These are phyloP conservation scores for Theileria annulata DNA, from an alignment of 169 alveolate species.

Conservation along the genomic window DNA sequence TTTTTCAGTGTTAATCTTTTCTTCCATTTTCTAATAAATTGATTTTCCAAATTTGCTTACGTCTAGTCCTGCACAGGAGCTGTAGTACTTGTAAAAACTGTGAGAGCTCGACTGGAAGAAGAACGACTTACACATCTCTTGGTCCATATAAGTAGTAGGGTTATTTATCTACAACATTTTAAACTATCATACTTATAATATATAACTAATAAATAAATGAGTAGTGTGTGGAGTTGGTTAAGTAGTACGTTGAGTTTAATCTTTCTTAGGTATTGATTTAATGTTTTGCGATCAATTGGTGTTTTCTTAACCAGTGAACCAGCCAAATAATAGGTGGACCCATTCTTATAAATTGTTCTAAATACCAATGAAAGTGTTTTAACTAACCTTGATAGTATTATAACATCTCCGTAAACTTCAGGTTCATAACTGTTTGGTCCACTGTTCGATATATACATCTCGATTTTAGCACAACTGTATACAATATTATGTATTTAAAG, in stretches of 20 bases:
- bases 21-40: slow-evolving; percentile 60
- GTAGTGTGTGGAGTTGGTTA: not conserved
- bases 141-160: slow-evolving; percentile 80
- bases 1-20: slow-evolving; percentile 50
- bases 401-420: slow-evolving; percentile 47
- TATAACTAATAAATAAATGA: slow-evolving; percentile 3
- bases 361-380: not conserved
- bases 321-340: slow-evolving; percentile 38
- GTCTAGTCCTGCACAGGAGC: slow-evolving; percentile 74
- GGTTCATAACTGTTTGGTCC: slow-evolving; percentile 38
- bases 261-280: slow-evolving; percentile 44
- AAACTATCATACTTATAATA: not conserved
- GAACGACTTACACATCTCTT: slow-evolving; percentile 75
- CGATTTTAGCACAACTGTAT: slow-evolving; percentile 48
- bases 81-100: slow-evolving; percentile 69
- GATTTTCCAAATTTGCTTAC: slow-evolving; percentile 26
- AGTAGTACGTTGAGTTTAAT: slow-evolving; percentile 43
- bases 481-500: not conserved
- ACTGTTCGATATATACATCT: slow-evolving; percentile 43
- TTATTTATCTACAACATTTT: slow-evolving; percentile 63
- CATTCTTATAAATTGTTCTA: slow-evolving; percentile 39
- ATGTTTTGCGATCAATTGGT: slow-evolving; percentile 15
- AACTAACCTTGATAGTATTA: slow-evolving; percentile 41
- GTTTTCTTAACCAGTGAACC: slow-evolving; percentile 23
- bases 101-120: slow-evolving; percentile 67